phyloP scores from a whole-genome alignment of 345 rosid species.

The Boechera divaricarpa region DNA sequence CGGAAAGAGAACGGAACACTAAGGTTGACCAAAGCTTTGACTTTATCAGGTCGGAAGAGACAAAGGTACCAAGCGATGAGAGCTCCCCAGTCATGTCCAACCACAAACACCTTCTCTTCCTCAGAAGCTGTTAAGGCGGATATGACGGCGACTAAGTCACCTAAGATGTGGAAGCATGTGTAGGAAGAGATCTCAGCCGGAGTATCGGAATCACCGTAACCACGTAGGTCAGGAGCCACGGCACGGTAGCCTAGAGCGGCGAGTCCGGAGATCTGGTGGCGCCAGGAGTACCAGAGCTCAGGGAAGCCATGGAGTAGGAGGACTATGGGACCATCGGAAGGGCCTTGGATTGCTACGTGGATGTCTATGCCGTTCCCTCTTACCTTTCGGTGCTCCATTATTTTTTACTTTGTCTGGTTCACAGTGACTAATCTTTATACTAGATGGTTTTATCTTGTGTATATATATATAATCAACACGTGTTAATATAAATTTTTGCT shows the following conservation, averaged over 20 bases:
- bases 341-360: constrained; percentile 72
- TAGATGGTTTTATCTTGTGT: neutral
- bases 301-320: constrained; percentile 49
- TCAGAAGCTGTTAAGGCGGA: neutral
- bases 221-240: constrained; percentile 48
- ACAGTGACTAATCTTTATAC: neutral
- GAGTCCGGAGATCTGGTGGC: constrained; percentile 46
- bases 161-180: constrained; percentile 41
- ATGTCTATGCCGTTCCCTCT: constrained; percentile 65
- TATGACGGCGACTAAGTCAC: constrained; percentile 37
- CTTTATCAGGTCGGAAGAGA: constrained; percentile 44
- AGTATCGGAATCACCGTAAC: constrained; percentile 45
- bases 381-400: constrained; percentile 58
- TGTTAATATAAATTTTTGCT: neutral
- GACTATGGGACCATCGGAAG: constrained; percentile 35
- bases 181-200: constrained; percentile 37
- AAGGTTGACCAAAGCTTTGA: constrained; percentile 45
- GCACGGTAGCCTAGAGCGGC: constrained; percentile 43
- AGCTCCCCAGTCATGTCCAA: constrained; percentile 51
- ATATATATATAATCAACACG: neutral
- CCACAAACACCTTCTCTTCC: constrained; percentile 47
- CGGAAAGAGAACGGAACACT: constrained; percentile 37
- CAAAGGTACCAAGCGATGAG: constrained; percentile 43
- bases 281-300: constrained; percentile 49
- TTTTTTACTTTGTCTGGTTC: neutral